These are phyloP conservation scores for Apiotrichum sp. DNA, from an alignment of 1,284 basidiomycete genomes.

Conservation along the genomic window DNA sequence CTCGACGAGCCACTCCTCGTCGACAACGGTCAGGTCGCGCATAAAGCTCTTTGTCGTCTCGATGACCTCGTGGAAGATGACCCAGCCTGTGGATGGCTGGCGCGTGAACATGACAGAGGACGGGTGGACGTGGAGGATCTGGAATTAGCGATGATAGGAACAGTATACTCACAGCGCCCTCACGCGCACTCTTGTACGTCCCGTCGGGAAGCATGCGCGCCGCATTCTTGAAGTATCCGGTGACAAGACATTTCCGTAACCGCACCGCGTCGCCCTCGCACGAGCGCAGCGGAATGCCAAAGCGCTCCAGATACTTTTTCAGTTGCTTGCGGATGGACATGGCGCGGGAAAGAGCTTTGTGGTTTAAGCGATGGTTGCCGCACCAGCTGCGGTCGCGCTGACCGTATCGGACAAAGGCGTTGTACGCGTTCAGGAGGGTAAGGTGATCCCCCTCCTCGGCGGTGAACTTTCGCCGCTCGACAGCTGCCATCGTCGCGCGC, in stretches of 20 bases:
- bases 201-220: constrained; percentile 84
- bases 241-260: constrained; percentile 75
- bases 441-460: constrained; percentile 96
- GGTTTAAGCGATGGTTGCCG: constrained; percentile 82
- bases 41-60: constrained; percentile 81
- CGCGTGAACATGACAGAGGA: constrained; percentile 91
- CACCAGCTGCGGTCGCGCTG: constrained; percentile 78
- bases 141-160: constrained; percentile 1
- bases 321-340: constrained; percentile 87
- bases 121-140: constrained; percentile 85
- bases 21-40: constrained; percentile 53
- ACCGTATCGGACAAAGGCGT: constrained; percentile 80
- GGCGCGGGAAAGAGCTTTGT: constrained; percentile 84
- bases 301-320: constrained; percentile 84
- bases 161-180: constrained; percentile 60
- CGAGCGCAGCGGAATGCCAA: constrained; percentile 67
- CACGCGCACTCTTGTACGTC: constrained; percentile 75
- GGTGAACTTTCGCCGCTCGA: constrained; percentile 89
- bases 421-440: constrained; percentile 86
- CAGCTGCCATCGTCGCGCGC: constrained; percentile 74
- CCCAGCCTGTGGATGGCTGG: constrained; percentile 82
- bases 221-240: constrained; percentile 90
- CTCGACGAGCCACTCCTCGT: constrained; percentile 52
- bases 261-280: constrained; percentile 76
- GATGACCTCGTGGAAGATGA: constrained; percentile 90